Base-by-base conservation (phyloP, 2,329 filamentous ascomycete genomes). In the Meredithiella fracta region DNA sequence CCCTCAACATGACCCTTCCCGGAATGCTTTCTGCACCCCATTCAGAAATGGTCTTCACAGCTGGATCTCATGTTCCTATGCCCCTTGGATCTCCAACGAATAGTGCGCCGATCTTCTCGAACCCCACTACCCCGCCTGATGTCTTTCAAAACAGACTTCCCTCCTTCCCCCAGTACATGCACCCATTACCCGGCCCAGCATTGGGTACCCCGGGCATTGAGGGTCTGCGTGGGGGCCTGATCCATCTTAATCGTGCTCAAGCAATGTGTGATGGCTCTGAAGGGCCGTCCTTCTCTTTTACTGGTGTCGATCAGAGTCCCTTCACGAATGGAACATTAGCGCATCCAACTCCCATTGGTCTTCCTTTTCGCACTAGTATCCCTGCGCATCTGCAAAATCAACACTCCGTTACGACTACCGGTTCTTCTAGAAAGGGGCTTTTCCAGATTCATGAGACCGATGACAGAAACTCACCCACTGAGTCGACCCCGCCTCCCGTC, bases 401-500 rank as follows among this genome's bases (percentile, higher is more conserved):
- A 25, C 20, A 14, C 11, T 20, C 22, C 17, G 50, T 56, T 49
- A 5, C 54, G 17, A 56, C 57, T 1, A 56, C 53, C 23, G n/a
- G 53, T 11, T 26, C 54, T 9, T 49, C 53, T 40, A 59, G 55
- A 34, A 59, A 54, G 26, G 47, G 55, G 15, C 52, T 59, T 23
- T 59, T 59, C n/a, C 57, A 56, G 40, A 59, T 59, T 42, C 57
- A 59, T 31, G 57, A 59, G 7, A 53, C 55, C n/a, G 57, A 59
- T 34, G 44, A 20, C 23, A 15, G 37, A 20, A 58, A 58, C 17
- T 56, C 57, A 22, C 53, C 54, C 5, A 52, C 37, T 8, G 57
- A 59, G n/a, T 55, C 53, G 7, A 59, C 53, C 17, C 57, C 57
- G 31, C 57, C 57, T 1, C 57, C 57, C 6, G 26, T 53, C 7